Base-by-base conservation (phyloP, 208 protist species). In the Trypanosoma boissoni region DNA sequence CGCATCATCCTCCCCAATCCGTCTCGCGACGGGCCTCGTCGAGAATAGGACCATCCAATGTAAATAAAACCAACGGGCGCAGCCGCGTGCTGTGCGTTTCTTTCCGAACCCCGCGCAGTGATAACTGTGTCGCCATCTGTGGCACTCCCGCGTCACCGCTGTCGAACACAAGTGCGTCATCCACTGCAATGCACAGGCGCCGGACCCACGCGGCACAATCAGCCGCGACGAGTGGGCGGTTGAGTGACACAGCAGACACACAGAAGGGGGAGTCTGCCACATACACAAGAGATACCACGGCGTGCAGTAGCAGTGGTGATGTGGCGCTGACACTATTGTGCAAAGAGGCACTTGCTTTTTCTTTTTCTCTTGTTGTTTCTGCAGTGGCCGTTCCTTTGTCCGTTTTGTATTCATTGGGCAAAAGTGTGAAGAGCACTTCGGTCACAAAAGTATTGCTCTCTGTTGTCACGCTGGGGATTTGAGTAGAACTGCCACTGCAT, bases 261-360 rank as follows among this genome's bases (percentile, higher is more conserved):
- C 81, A 81, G 52, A 82, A 85, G 3, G 81, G 81, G 39, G 52
- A 71, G 50, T 88, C 82, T 6, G 78, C 72, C 8, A 89, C 82
- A 56, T 86, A 89, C 10, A 85, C 61, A 1, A 89, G 51, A 27
- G 80, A 77, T 1, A 81, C 18, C 18, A 54, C 26, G 2, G 79
- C 75, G 32, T 83, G 71, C 32, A 89, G 42, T 9, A 59, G 51
- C 12, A 41, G n/a, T n/a, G n/a, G n/a, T n/a, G n/a, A n/a, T n/a
- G n/a, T n/a, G n/a, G n/a, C n/a, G n/a, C n/a, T n/a, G n/a, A n/a
- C n/a, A n/a, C n/a, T n/a, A n/a, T n/a, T n/a, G n/a, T n/a, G n/a
- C n/a, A n/a, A n/a, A n/a, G n/a, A n/a, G n/a, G n/a, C n/a, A n/a
- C n/a, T n/a, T n/a, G n/a, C n/a, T n/a, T n/a, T n/a, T n/a, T n/a